These are phyloP conservation scores for Saxophila tyrrhenica DNA, from an alignment of 495 filamentous ascomycete genomes.

Conservation along the genomic window DNA sequence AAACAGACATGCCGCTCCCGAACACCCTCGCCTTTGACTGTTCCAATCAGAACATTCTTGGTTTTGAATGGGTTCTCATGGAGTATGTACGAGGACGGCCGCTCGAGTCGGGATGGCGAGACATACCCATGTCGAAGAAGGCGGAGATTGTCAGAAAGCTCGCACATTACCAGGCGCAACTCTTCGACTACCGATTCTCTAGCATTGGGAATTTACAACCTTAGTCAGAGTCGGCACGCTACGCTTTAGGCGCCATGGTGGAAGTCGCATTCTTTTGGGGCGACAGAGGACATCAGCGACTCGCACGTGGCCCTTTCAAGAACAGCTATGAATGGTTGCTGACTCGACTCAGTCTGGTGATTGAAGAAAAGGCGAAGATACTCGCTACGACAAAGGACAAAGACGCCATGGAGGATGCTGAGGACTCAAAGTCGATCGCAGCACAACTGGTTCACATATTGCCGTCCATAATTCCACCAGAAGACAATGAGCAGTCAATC, in stretches of 20 bases:
- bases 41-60: conserved; percentile 35
- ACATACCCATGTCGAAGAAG: neutral
- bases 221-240: neutral
- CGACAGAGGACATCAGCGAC: neutral
- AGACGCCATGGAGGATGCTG: neutral
- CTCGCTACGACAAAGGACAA: neutral
- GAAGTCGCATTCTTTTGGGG: neutral
- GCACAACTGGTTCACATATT: neutral
- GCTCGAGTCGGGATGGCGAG: neutral
- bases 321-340: neutral
- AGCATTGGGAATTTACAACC: neutral
- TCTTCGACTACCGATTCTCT: neutral
- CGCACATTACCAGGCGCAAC: neutral
- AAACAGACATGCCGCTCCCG: conserved; percentile 43
- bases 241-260: neutral
- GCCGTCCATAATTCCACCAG: neutral
- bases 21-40: conserved; percentile 38
- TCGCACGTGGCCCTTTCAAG: neutral
- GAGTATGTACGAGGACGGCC: conserved; percentile 26
- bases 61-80: conserved; percentile 53
- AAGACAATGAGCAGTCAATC: neutral
- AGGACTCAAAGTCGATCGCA: neutral
- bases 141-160: neutral
- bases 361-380: neutral
- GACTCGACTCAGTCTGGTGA: neutral